These are phyloP conservation scores for Trichoderma koningii DNA, from an alignment of 2,329 filamentous ascomycete species.

Conservation along the genomic window DNA sequence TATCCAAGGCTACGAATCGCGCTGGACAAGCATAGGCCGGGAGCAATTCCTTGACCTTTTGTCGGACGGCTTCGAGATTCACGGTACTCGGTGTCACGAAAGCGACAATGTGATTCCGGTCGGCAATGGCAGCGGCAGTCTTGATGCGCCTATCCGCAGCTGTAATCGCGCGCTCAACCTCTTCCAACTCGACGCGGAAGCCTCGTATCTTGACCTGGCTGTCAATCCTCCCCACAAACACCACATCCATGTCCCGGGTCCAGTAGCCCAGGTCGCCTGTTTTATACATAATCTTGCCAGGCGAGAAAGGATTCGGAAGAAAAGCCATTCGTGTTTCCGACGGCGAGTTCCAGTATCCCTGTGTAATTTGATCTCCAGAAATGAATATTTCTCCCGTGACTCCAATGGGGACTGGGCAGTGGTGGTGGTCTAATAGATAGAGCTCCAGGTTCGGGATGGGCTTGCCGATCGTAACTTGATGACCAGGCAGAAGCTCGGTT, in stretches of 20 bases:
- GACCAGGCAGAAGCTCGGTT: background rate
- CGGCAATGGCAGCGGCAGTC: background rate
- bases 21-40: conserved; percentile 4
- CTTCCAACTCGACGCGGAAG: conserved; percentile 9
- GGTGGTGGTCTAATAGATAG: background rate
- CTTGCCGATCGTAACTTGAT: background rate
- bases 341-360: background rate
- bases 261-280: background rate
- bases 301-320: conserved; percentile 1
- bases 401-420: background rate
- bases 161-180: background rate
- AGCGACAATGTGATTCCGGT: background rate
- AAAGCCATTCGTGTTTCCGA: background rate
- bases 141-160: background rate
- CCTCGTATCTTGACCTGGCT: conserved; percentile 1
- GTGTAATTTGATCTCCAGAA: conserved; percentile 5
- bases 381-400: conserved; percentile 2
- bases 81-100: background rate
- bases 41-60: background rate
- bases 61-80: background rate
- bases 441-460: background rate
- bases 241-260: conserved; percentile 3
- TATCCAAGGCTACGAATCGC: background rate
- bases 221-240: conserved; percentile 1
- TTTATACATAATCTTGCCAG: conserved; percentile 5